Evolutionary conservation across 441 rosid genomes (phyloP).

Genomic region (Eutrema salsugineum): DNA sequence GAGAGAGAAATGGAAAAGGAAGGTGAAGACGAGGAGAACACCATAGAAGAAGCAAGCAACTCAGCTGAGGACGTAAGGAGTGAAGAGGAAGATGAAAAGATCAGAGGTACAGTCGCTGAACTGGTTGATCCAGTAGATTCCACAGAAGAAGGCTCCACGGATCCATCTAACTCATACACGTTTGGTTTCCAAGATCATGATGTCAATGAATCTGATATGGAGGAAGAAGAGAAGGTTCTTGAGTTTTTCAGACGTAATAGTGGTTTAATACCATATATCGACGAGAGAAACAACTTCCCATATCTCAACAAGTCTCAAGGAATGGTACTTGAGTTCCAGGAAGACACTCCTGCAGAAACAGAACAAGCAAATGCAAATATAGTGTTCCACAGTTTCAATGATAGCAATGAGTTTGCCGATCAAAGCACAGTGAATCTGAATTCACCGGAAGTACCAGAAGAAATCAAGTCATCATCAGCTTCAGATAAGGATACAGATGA

Average conservation of each 20-base stretch:
- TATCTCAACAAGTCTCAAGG: conserved; percentile 1
- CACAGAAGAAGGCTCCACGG: neutral
- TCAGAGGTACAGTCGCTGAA: neutral
- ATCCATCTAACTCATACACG: conserved; percentile 8
- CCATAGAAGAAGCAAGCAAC: conserved; percentile 10
- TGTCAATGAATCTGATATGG: conserved; percentile 12
- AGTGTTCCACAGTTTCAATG: neutral
- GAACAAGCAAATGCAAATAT: neutral
- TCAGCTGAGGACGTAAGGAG: neutral
- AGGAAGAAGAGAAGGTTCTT: conserved; percentile 19
- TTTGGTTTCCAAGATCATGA: neutral
- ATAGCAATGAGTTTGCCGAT: conserved; percentile 1
- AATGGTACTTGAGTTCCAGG: neutral
- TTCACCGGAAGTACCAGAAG: neutral
- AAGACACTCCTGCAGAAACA: conserved; percentile 1
- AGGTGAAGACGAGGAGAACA: conserved; percentile 11
- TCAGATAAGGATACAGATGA: conserved; percentile 3
- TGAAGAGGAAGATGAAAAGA: conserved; percentile 10
- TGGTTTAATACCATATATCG: neutral
- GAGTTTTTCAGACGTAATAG: conserved; percentile 14
- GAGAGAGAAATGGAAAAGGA: conserved; percentile 12
- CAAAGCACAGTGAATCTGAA: neutral
- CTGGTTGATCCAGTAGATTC: neutral
- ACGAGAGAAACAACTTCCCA: neutral
- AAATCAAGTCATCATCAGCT: conserved; percentile 17